Conservation (phyloP, 805 yeast species). For the Ogataea nitratoaversa region DNA sequence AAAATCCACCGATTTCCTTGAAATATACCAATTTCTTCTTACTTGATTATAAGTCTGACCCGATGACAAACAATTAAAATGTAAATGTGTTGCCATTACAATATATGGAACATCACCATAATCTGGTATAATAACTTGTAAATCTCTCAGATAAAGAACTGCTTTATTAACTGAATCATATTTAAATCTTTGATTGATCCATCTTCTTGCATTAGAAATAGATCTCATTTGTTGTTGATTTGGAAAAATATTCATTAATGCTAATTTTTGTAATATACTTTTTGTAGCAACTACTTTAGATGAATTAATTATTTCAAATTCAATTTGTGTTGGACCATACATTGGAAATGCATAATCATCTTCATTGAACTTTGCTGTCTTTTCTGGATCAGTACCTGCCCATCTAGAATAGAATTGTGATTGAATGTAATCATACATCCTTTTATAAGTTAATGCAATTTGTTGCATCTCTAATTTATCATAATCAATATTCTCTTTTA, state of each 20-base stretch:
- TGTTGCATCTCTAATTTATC: constrained; percentile 7
- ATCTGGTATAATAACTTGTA: constrained; percentile 27
- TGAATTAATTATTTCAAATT: constrained; percentile 24
- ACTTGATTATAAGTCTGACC: constrained; percentile 24
- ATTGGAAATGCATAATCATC: constrained; percentile 23
- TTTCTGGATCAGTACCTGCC: constrained; percentile 13
- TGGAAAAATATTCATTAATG: constrained; percentile 21
- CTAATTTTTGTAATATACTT: constrained; percentile 20
- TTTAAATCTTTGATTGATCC: constrained; percentile 31
- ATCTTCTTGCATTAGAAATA: constrained; percentile 28
- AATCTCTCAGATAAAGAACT: constrained; percentile 26
- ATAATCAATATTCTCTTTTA: constrained; percentile 10
- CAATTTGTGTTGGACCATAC: constrained; percentile 31
- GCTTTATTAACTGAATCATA: constrained; percentile 13
- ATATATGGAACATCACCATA: constrained; percentile 27
- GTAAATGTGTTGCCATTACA: constrained; percentile 27
- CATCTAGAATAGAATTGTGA: constrained; percentile 22
- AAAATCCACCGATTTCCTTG: constrained; percentile 25
- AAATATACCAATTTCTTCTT: constrained; percentile 28
- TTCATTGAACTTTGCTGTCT: constrained; percentile 3
- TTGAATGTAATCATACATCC: constrained; percentile 20
- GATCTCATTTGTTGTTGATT: constrained; percentile 28
- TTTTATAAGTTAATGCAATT: constrained; percentile 17
- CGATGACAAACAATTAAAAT: constrained; percentile 20
- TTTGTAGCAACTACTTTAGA: constrained; percentile 28